Percentiles rank a stretch among this genome's conserved stretches.
These are phyloP conservation scores for Copromyces sp. DNA, from an alignment of 495 filamentous ascomycete genomes.

Conservation along the genomic window DNA sequence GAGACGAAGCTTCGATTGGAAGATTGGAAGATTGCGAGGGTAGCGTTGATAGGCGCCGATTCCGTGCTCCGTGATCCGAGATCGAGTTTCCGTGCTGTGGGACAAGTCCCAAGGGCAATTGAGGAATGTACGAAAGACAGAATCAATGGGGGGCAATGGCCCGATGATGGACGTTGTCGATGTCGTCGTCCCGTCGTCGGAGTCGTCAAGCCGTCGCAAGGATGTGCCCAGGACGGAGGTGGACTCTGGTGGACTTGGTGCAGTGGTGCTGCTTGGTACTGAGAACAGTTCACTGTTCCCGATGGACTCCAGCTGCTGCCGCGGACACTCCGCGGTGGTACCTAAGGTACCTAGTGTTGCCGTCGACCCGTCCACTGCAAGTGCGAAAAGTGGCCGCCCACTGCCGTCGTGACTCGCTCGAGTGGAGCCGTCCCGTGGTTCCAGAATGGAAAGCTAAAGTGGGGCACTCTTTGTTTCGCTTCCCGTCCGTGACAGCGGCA, in stretches of 20 bases:
- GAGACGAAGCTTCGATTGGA: neutral
- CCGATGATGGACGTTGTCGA: neutral
- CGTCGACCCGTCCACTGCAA: neutral
- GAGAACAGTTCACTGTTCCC: neutral
- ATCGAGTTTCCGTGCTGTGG: neutral
- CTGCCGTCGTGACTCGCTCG: conserved; percentile 22
- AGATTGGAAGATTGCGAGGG: neutral
- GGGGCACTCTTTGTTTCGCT: conserved; percentile 12
- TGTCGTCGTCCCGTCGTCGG: neutral
- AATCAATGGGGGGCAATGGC: neutral
- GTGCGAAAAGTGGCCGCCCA: neutral
- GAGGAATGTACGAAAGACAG: neutral
- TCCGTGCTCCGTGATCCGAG: neutral
- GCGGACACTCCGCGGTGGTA: neutral
- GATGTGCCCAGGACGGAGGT: neutral
- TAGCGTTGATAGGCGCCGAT: neutral
- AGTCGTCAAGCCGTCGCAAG: neutral
- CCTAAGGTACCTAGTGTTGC: neutral
- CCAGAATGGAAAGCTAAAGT: conserved; percentile 23
- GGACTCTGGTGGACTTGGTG: neutral
- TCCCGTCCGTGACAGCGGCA: neutral
- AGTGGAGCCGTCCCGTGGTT: conserved; percentile 16
- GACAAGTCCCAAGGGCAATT: neutral
- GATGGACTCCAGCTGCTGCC: neutral
- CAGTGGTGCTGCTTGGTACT: neutral